Percentiles rank a stretch among this genome's conserved stretches.
Evolutionary conservation across 495 filamentous ascomycete genomes (phyloP).

Genomic region (Penicillium simplicissimum): DNA sequence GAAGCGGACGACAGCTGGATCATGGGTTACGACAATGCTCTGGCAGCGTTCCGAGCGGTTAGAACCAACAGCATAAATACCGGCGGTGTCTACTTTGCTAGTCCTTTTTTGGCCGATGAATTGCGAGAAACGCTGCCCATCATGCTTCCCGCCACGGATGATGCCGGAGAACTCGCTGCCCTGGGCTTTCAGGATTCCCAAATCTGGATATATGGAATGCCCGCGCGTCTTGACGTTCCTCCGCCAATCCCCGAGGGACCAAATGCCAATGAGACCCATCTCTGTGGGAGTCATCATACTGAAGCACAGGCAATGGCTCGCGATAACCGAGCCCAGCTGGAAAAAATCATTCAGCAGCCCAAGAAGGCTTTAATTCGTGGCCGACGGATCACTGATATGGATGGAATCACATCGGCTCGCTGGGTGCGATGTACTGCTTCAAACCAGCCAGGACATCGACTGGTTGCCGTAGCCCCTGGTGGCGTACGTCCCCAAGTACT

Average conservation of each 20-base stretch:
- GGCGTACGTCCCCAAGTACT: conserved; percentile 60
- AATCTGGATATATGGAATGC: conserved; percentile 80
- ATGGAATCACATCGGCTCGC: conserved; percentile 43
- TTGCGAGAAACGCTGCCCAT: conserved; percentile 54
- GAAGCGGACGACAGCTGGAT: conserved; percentile 76
- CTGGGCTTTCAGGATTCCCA: conserved; percentile 72
- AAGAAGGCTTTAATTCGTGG: conserved; percentile 39
- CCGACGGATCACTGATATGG: conserved; percentile 42
- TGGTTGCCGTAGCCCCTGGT: conserved; percentile 76
- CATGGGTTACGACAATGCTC: conserved; percentile 74
- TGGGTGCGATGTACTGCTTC: conserved; percentile 38
- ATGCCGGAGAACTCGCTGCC: conserved; percentile 70
- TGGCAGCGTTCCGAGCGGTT: conserved; percentile 76
- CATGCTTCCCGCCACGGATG: conserved; percentile 67
- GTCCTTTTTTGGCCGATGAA: conserved; percentile 50
- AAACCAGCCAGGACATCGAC: conserved; percentile 36
- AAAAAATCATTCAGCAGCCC: conserved; percentile 36
- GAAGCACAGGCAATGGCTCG: conserved; percentile 13
- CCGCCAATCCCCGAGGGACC: conserved; percentile 21
- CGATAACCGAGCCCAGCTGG: conserved; percentile 35
- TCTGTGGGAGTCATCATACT: conserved; percentile 25
- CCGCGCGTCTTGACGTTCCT: conserved; percentile 65
- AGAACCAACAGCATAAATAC: conserved; percentile 71
- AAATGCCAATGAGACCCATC: conserved; percentile 7
- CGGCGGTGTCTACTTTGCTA: conserved; percentile 80